Evolutionary conservation across 2,329 filamentous ascomycete species (phyloP).

Genomic region (Xylariaceae sp.): DNA sequence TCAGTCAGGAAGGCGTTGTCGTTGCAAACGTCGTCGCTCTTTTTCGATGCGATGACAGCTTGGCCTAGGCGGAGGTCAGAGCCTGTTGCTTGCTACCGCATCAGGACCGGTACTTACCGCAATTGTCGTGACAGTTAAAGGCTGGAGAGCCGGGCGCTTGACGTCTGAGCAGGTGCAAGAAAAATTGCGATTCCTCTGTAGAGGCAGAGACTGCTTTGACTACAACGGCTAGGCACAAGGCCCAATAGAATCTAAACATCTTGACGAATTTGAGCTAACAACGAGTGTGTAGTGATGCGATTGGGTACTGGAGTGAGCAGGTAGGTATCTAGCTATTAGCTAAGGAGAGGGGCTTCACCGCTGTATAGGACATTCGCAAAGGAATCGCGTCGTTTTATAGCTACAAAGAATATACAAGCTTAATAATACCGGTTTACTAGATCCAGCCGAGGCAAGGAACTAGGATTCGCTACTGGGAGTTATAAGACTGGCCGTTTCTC

Average conservation of each 20-base stretch:
- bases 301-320: slow-evolving; percentile 8
- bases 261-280: slow-evolving; percentile 5
- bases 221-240: slow-evolving; percentile 14
- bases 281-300: slow-evolving; percentile 7
- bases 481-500: slow-evolving; percentile 19
- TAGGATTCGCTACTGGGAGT: slow-evolving; percentile 1
- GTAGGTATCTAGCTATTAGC: neutral
- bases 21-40: slow-evolving; percentile 40
- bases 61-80: slow-evolving; percentile 23
- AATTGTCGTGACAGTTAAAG: slow-evolving; percentile 54
- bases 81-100: slow-evolving; percentile 1
- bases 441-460: slow-evolving; percentile 19
- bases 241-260: slow-evolving; percentile 17
- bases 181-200: slow-evolving; percentile 24
- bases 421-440: slow-evolving; percentile 1
- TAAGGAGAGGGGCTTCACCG: neutral
- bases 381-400: slow-evolving; percentile 17
- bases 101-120: slow-evolving; percentile 42
- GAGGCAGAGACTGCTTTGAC: slow-evolving; percentile 19
- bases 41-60: slow-evolving; percentile 40
- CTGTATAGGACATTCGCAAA: slow-evolving; percentile 2
- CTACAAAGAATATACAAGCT: neutral
- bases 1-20: slow-evolving; percentile 44
- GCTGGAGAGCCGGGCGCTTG: slow-evolving; percentile 47
- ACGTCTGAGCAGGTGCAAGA: slow-evolving; percentile 35